Evolutionary conservation across 208 protist species (phyloP), one percentile per base, ranked within the genome.

Genomic region (Crithidia expoeki): DNA sequence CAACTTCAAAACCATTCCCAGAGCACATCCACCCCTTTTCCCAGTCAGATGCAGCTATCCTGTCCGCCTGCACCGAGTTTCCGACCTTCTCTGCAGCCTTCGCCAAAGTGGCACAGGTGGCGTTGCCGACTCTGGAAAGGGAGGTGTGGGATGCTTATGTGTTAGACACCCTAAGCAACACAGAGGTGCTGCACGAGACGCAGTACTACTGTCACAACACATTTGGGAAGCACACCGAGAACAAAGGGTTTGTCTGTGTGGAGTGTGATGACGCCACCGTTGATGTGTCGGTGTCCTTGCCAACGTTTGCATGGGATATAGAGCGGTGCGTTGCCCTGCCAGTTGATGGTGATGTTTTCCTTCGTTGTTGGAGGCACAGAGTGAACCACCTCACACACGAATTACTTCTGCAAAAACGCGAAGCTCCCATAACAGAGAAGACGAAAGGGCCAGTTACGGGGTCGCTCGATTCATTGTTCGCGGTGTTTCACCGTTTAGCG

Each of bases 51-150:
- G 73, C 81, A 5, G 53, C 44, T 25, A 73, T 72, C 21, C 50
- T 91, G 14, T 72, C 75, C 21, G 85, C 82, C 12, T 74, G 74
- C 27, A 47, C 83, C 42, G 64, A 65, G 61, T 75, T 88, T 42
- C 85, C 85, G 0, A 74, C 68, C 40, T 80, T 91, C 50, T 44
- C 85, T 4, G 70, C 68, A 57, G 77, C 76, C 1, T 23, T 79
- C 0, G 77, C 81, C 25, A 38, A 51, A 21, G 65, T 72, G 9
- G n/a, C 19, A 19, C 72, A 72, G 32, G 47, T 66, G 6, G 72
- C 27, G 25, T 25, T 77, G 64, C 72, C 72, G 33, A 49, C 16
- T 12, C 49, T 77, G 1, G 72, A 70, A 62, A 16, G 9, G 0
- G 46, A 58, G 74, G 63, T 50, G 11, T 71, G 59, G 72, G 25